Percentiles rank a stretch among this genome's conserved stretches.
phyloP scores from a whole-genome alignment of 129 eudicot species.

The Helichrysum umbraculigerum region DNA sequence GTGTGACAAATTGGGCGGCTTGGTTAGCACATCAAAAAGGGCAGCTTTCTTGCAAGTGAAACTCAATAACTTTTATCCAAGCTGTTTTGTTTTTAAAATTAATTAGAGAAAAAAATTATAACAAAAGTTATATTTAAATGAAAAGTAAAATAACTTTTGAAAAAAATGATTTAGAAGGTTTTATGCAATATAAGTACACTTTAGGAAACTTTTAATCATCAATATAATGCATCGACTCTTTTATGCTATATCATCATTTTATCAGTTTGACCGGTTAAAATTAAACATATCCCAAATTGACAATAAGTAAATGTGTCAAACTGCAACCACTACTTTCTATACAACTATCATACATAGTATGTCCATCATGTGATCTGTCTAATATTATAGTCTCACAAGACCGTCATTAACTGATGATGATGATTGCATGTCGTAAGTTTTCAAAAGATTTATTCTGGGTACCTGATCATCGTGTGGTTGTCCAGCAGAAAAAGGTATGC shows the following conservation, averaged over 20 bases:
- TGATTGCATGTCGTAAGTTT: background rate
- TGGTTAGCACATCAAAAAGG: background rate
- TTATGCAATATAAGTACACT: background rate
- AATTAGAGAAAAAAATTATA: background rate
- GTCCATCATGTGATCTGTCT: no score
- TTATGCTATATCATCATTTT: background rate
- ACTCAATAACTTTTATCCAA: background rate
- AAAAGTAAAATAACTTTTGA: background rate
- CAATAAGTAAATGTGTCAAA: background rate
- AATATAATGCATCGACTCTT: background rate
- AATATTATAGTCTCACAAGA: background rate
- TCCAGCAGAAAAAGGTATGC: constrained; percentile 97
- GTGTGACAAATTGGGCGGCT: background rate
- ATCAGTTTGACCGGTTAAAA: background rate
- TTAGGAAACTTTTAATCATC: background rate
- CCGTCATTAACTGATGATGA: background rate
- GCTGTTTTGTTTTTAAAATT: background rate
- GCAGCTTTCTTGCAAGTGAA: background rate
- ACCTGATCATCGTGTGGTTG: constrained; percentile 97
- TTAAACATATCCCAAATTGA: no score
- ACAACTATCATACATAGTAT: no score
- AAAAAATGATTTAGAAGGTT: background rate
- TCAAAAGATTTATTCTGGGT: constrained; percentile 1
- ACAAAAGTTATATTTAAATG: background rate
- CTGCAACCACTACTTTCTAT: no score